Base-by-base conservation (phyloP, 768 basidiomycete genomes). In the Lactifluus rugatus region DNA sequence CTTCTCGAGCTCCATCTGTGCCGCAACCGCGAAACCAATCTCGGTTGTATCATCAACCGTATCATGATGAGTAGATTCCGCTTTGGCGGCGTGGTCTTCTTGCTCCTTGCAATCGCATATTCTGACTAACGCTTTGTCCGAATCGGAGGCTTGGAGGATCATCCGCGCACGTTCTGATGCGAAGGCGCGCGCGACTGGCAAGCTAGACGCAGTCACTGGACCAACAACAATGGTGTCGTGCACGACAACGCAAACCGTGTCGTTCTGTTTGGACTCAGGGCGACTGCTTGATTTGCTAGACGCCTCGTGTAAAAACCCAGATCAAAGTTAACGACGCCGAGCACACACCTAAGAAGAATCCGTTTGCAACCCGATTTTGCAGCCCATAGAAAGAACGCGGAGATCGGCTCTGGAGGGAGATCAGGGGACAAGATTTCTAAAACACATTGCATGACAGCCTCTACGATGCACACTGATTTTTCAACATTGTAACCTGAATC, bases 401-500 rank as follows among this genome's bases (percentile, higher is more conserved):
- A 81, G 11, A 88, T 80, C 2, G 92, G 92, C 66, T 94, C 87
- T 58, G 75, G 74, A 17, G 78, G 78, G 57, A 87, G 69, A 31
- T 78, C 75, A 1, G 84, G 84, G 0, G 76, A 77, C 17, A 93
- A 72, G 1, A 74, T 73, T 7, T 72, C 76, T 28, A 94, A 69
- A 2, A 93, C 73, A 42, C 87, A 87, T 25, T 75, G 74, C 81
- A 93, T 85, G 21, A 83, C 71, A 45, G 73, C 62, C 68, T 85
- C 80, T 21, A 84, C 77, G 17, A 91, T 75, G 0, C 73, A 73
- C 16, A 79, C 78, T 3, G 83, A 81, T 58, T 75, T 80, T 51
- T 90, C 88, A 59, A 87, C 83, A 62, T 89, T 72, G 66, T 85
- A 89, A 5, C 78, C 82, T 5, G 82, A 80, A 70, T 95, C 93